Base-by-base conservation (phyloP, 1,284 basidiomycete species). In the Gomphus bonarii region DNA sequence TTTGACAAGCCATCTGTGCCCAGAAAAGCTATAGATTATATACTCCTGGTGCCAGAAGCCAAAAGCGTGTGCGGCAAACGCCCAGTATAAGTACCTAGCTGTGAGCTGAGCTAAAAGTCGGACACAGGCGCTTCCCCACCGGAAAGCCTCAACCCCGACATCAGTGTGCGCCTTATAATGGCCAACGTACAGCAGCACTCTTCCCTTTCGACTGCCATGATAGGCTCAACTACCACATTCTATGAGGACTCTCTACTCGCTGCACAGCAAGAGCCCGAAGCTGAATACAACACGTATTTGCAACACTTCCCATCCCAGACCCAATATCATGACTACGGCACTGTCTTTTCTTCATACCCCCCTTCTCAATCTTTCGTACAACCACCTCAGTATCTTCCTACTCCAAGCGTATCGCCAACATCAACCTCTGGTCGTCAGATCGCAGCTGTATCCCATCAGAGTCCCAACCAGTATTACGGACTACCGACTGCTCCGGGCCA, bases 91-190 rank as follows among this genome's bases (percentile, higher is more conserved):
- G n/a, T 16, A 16, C 16, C 6, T 12, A 40, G 38, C 38, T 16
- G 16, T 36, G 38, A 30, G 16, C 31, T 33, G 25, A 28, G 25
- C 38, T 40, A 6, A 16, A 25, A 16, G 46, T 53, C 51, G 51
- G 51, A 43, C 51, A 12, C 25, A 25, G 38, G 51, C 51, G 51
- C 40, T 16, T 53, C 11, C 30, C 18, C 7, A 30, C 14, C 51
- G 38, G 51, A 10, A 18, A 42, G 51, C 51, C 38, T 53, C 31
- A 53, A 30, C 51, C 36, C 51, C 51, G 51, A 53, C 51, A 51
- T 51, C 50, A 51, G n/a, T 25, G 33, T 49, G 16, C 47, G 47
- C 47, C 36, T 53, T 53, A 53, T 53, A 53, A 53, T 53, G 51
- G 40, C 51, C 51, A 40, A 42, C 51, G 9, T 20, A 12, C 51